Evolutionary conservation across 2,329 filamentous ascomycete species (phyloP).

Genomic region (Aspergillus chevalieri): DNA sequence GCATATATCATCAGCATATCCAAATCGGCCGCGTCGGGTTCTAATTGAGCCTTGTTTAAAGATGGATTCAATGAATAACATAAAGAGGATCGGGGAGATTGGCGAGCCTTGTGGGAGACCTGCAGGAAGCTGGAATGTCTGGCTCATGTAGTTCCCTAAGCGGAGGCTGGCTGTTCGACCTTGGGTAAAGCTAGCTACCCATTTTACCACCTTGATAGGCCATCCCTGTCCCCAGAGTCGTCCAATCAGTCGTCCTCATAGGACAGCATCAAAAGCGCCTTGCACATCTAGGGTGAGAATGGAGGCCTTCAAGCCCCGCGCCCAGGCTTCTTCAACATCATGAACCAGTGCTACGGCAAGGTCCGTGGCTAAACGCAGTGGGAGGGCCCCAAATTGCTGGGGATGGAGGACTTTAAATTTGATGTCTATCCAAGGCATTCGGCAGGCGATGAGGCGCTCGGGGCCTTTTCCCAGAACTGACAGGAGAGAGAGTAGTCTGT

Average conservation of each 20-base stretch:
- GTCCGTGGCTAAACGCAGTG: background rate
- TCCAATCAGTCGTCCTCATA: background rate
- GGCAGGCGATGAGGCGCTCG: no score
- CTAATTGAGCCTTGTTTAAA: no score
- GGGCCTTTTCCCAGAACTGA: no score
- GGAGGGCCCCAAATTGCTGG: background rate
- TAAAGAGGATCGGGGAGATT: no score
- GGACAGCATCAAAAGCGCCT: background rate
- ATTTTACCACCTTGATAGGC: background rate
- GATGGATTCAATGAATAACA: no score
- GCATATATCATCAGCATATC: no score
- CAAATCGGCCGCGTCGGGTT: no score
- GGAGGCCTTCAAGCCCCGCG: no score
- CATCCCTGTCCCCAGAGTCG: background rate
- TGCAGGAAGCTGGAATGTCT: background rate
- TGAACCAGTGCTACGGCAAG: no score
- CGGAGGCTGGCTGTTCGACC: background rate
- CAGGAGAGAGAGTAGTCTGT: background rate
- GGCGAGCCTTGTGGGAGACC: no score
- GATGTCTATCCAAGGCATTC: background rate
- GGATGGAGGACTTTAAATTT: background rate
- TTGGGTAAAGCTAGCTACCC: background rate
- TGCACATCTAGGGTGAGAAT: no score
- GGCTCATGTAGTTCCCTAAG: background rate
- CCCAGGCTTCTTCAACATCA: no score